These are phyloP conservation scores for Eucalyptus sideroxylon DNA, from an alignment of 345 rosid genomes.

Conservation along the genomic window DNA sequence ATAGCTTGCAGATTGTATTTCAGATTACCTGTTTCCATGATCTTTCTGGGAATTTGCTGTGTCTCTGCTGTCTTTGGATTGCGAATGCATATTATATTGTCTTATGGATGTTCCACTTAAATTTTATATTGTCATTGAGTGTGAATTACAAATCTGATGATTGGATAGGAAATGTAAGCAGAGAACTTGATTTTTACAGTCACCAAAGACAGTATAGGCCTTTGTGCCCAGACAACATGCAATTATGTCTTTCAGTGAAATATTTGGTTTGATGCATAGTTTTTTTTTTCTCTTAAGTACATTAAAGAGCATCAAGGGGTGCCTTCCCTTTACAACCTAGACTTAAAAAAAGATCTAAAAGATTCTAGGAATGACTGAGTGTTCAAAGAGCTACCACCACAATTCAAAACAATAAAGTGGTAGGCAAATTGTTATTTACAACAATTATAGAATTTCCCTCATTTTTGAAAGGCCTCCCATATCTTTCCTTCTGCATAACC, in stretches of 20 bases:
- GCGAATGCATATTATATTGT: neutral
- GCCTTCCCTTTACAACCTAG: neutral
- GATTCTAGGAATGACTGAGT: neutral
- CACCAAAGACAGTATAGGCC: neutral
- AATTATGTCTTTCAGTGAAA: neutral
- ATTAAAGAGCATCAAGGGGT: neutral
- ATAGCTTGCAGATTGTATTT: neutral
- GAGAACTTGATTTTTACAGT: neutral
- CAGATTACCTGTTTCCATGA: neutral
- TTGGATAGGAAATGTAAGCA: neutral
- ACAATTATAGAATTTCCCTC: neutral
- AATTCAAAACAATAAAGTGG: neutral
- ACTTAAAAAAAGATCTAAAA: neutral
- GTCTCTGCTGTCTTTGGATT: neutral
- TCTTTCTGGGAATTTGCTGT: neutral
- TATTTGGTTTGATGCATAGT: neutral
- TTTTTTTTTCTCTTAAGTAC: neutral
- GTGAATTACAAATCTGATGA: neutral
- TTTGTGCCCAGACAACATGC: neutral
- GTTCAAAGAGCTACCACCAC: neutral
- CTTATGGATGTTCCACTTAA: neutral
- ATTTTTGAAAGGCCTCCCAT: neutral
- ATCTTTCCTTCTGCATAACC: neutral
- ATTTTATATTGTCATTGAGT: neutral
- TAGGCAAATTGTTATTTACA: neutral